Conservation (phyloP, 2,329 filamentous ascomycete genomes). For the Paecilomyces niveus region DNA sequence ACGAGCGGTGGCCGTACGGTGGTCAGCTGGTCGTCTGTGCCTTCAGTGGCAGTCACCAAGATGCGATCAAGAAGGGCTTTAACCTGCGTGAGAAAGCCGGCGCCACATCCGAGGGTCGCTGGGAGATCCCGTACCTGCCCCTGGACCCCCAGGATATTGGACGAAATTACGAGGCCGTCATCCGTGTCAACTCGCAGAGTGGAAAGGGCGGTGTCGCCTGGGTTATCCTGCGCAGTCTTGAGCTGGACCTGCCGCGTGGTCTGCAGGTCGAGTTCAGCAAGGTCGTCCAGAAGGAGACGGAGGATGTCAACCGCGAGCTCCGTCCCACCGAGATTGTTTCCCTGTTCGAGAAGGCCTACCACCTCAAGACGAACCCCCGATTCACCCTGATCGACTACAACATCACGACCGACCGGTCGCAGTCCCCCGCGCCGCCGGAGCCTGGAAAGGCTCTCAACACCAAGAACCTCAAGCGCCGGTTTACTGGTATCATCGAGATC, state of each 20-base stretch:
- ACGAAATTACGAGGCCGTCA: slow-evolving; percentile 94
- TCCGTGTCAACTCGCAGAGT: slow-evolving; percentile 93
- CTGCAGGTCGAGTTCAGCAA: slow-evolving; percentile 87
- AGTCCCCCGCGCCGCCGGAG: slow-evolving; percentile 61
- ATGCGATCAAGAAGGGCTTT: slow-evolving; percentile 87
- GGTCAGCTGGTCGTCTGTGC: slow-evolving; percentile 87
- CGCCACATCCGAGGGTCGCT: slow-evolving; percentile 57
- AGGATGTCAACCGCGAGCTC: slow-evolving; percentile 75
- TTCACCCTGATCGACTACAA: slow-evolving; percentile 88
- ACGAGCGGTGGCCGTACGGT: slow-evolving; percentile 82
- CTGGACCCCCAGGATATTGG: slow-evolving; percentile 91
- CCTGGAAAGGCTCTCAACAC: slow-evolving; percentile 68
- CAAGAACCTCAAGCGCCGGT: slow-evolving; percentile 70
- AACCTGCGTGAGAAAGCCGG: slow-evolving; percentile 58
- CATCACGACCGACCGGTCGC: slow-evolving; percentile 75
- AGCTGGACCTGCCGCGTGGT: slow-evolving; percentile 86
- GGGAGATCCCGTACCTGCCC: slow-evolving; percentile 87
- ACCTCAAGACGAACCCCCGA: slow-evolving; percentile 71
- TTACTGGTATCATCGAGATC: slow-evolving; percentile 76
- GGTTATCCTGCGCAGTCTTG: slow-evolving; percentile 82
- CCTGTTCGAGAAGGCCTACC: slow-evolving; percentile 86
- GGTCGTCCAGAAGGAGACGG: slow-evolving; percentile 75
- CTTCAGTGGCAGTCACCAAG: slow-evolving; percentile 87
- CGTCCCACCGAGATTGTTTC: slow-evolving; percentile 74
- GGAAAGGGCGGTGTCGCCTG: slow-evolving; percentile 93